phyloP scores from a whole-genome alignment of 73 alveolate species.

The Paramecium biaurelia region DNA sequence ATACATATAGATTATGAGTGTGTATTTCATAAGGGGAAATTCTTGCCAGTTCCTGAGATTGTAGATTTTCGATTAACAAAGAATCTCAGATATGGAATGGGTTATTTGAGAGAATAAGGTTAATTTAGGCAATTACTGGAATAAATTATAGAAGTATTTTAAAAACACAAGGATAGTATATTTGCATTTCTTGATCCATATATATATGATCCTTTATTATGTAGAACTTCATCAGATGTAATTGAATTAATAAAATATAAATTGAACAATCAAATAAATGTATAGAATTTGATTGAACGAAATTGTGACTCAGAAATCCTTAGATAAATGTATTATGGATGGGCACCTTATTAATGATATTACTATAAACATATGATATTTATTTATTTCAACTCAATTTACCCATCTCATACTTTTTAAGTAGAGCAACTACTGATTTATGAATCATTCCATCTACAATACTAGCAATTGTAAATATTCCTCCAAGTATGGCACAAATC shows the following conservation, averaged over 20 bases:
- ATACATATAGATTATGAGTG: conserved; percentile 96
- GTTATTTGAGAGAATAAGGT: conserved; percentile 91
- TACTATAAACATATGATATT: background rate
- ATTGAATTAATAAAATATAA: background rate
- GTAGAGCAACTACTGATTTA: conserved; percentile 68
- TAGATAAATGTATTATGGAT: background rate
- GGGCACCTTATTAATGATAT: conserved; percentile 40
- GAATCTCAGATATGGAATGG: conserved; percentile 90
- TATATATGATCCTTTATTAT: conserved; percentile 5
- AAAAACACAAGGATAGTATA: background rate
- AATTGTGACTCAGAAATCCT: background rate
- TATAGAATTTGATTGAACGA: background rate
- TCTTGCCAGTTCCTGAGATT: conserved; percentile 93
- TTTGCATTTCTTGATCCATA: conserved; percentile 17
- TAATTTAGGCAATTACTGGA: conserved; percentile 69
- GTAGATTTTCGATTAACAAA: conserved; percentile 94
- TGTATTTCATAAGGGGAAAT: conserved; percentile 90
- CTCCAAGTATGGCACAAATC: conserved; percentile 98
- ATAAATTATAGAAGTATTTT: background rate
- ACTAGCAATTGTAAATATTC: conserved; percentile 97
- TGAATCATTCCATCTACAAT: conserved; percentile 83
- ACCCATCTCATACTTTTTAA: conserved; percentile 72
- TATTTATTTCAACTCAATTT: conserved; percentile 68
- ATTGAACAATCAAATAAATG: background rate
- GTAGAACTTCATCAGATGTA: background rate